Evolutionary conservation across 1,284 basidiomycete species (phyloP), one percentile per base, ranked within the genome.

Genomic region (Phellinidium pouzarii): DNA sequence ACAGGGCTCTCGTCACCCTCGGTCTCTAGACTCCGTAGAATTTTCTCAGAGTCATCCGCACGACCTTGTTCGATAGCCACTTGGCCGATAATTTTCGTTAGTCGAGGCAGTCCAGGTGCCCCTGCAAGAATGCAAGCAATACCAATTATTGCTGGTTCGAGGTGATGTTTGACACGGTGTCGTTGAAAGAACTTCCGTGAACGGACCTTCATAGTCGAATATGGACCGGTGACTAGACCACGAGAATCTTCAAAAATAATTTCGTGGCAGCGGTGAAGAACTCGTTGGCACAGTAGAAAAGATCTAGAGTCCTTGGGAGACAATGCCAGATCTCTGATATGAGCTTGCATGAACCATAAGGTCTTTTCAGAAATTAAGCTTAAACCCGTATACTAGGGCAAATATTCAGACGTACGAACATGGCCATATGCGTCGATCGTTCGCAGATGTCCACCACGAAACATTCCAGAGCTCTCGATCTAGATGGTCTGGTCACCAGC

Each of bases 301-400:
- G 93, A 88, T 23, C 77, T 79, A 1, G 93, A 85, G 55, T 84
- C 79, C 42, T 82, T 76, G 38, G 75, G 74, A 11, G 74, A 71
- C 3, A 71, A 66, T 0, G 88, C 79, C n/a, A 96, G 74, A 68
- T 97, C 94, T 58, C 80, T 83, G n/a, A 97, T 74, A 26, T 89
- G 83, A 20, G 93, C 89, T 79, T 97, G 94, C 86, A 97, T 94
- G 68, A 94, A 96, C 93, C 94, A 97, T 48, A 97, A 73, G 0
- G 94, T 96, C 94, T 95, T 12, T 25, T 25, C 31, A 22, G 9
- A 22, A 23, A 34, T 48, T 52, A 11, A 22, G 29, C 26, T 41
- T 23, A n/a, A 23, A 47, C 8, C 25, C 41, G 37, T n/a, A 14
- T 19, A 7, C 6, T 9, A 50, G 31, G 25, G 25, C 17, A 14